phyloP scores from a whole-genome alignment of 1,284 basidiomycete genomes.

The Mycena sp. region DNA sequence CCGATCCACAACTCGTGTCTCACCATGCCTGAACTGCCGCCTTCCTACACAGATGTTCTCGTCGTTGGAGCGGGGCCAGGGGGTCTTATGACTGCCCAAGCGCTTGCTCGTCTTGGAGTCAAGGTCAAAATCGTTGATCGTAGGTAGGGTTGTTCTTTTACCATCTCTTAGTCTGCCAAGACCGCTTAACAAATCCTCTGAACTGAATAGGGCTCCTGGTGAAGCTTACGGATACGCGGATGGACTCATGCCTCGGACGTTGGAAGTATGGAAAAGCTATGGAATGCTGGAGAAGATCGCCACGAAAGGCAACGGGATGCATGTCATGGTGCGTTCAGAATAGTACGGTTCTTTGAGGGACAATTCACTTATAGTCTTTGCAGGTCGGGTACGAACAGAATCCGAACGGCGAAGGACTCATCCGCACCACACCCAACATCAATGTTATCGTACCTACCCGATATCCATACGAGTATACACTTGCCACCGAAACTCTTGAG shows the following conservation, averaged over 20 bases:
- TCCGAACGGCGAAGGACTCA: background rate
- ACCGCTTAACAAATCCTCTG: too few species aligned
- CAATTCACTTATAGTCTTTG: background rate
- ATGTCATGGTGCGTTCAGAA: background rate
- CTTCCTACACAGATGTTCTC: too few species aligned
- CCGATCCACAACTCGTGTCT: too few species aligned
- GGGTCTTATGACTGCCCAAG: background rate
- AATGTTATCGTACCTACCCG: background rate
- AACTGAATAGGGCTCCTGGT: slow-evolving; percentile 15
- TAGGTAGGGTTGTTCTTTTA: background rate
- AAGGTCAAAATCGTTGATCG: background rate
- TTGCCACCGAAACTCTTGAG: background rate
- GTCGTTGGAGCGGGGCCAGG: too few species aligned
- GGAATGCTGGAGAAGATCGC: slow-evolving; percentile 31
- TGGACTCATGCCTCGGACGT: slow-evolving; percentile 39
- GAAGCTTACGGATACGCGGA: slow-evolving; percentile 37
- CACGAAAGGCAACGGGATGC: background rate
- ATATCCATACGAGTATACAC: background rate
- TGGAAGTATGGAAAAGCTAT: slow-evolving; percentile 40
- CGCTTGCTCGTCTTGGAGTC: background rate
- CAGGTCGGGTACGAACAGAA: background rate
- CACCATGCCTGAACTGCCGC: background rate
- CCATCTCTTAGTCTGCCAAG: too few species aligned
- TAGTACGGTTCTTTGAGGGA: background rate
- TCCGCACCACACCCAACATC: background rate